Evolutionary conservation across 2,329 filamentous ascomycete genomes (phyloP).

Genomic region (Thielaviopsis populi): DNA sequence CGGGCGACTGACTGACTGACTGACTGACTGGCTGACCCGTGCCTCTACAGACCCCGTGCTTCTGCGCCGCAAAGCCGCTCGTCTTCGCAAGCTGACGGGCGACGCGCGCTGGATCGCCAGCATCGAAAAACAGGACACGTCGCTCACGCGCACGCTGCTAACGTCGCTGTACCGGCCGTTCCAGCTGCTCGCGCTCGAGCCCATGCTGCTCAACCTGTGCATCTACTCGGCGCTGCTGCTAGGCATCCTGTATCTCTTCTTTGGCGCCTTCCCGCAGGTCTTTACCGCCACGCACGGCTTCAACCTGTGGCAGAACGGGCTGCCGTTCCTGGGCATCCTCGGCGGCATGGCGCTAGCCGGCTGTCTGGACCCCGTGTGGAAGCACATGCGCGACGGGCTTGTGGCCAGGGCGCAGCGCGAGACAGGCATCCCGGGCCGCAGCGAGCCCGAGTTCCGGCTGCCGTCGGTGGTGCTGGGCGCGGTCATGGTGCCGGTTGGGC

Average conservation of each 20-base stretch:
- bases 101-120: constrained; percentile 62
- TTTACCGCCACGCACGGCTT: constrained; percentile 63
- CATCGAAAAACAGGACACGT: constrained; percentile 57
- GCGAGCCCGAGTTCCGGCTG: constrained; percentile 77
- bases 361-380: constrained; percentile 51
- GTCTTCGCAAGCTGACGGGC: constrained; percentile 58
- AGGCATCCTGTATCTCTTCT: constrained; percentile 80
- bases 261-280: constrained; percentile 72
- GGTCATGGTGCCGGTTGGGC: constrained; percentile 58
- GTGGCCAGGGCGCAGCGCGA: constrained; percentile 34
- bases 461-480: constrained; percentile 62
- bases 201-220: constrained; percentile 73
- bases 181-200: constrained; percentile 64
- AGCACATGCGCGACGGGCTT: constrained; percentile 41
- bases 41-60: constrained; percentile 45
- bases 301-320: constrained; percentile 62
- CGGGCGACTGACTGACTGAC: not conserved
- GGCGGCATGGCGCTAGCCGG: constrained; percentile 52
- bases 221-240: constrained; percentile 72
- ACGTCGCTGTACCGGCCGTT: constrained; percentile 54
- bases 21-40: not conserved
- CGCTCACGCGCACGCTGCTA: constrained; percentile 46
- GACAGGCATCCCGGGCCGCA: constrained; percentile 38
- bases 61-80: constrained; percentile 55
- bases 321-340: constrained; percentile 59